phyloP scores from a whole-genome alignment of 352 stramenopile genomes.

The Globisporangium ultimum region DNA sequence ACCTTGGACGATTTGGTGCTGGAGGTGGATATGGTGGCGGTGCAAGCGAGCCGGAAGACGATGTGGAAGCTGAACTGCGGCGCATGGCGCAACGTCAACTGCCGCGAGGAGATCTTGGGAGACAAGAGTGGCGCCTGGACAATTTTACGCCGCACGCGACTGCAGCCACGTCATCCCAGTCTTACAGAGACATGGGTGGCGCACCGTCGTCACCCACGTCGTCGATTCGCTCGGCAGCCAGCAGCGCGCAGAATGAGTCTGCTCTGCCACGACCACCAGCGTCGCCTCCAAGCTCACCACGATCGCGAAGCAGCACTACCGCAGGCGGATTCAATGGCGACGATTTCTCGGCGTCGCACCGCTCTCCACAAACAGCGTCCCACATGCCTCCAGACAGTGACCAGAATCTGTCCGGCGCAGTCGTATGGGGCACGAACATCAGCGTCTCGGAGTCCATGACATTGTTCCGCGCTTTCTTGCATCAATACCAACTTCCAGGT shows the following conservation, averaged over 20 bases:
- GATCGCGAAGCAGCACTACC: slow-evolving; percentile 28
- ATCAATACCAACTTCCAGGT: slow-evolving; percentile 64
- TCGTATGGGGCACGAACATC: slow-evolving; percentile 94
- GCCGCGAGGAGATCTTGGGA: slow-evolving; percentile 70
- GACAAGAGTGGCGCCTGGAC: slow-evolving; percentile 73
- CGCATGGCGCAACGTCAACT: slow-evolving; percentile 78
- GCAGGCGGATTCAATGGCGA: slow-evolving; percentile 15
- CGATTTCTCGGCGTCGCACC: slow-evolving; percentile 38
- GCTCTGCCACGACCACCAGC: slow-evolving; percentile 50
- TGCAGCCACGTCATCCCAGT: slow-evolving; percentile 15
- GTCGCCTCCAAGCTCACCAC: slow-evolving; percentile 63
- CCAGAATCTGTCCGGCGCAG: slow-evolving; percentile 64
- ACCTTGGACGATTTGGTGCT: slow-evolving; percentile 51
- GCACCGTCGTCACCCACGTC: slow-evolving; percentile 40
- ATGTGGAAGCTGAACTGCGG: slow-evolving; percentile 72
- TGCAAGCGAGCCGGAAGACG: slow-evolving; percentile 45
- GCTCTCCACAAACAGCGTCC: slow-evolving; percentile 14
- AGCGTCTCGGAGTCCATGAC: slow-evolving; percentile 91
- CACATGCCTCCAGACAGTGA: slow-evolving; percentile 26
- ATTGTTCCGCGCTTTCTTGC: slow-evolving; percentile 87
- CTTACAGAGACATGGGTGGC: slow-evolving; percentile 4
- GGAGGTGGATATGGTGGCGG: slow-evolving; percentile 8
- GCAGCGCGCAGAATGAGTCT: slow-evolving; percentile 19
- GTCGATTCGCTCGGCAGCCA: slow-evolving; percentile 33
- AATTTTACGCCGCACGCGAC: slow-evolving; percentile 28